Evolutionary conservation across 495 filamentous ascomycete genomes (phyloP), one percentile per base, ranked within the genome.

Genomic region (Daldinia caldariorum): DNA sequence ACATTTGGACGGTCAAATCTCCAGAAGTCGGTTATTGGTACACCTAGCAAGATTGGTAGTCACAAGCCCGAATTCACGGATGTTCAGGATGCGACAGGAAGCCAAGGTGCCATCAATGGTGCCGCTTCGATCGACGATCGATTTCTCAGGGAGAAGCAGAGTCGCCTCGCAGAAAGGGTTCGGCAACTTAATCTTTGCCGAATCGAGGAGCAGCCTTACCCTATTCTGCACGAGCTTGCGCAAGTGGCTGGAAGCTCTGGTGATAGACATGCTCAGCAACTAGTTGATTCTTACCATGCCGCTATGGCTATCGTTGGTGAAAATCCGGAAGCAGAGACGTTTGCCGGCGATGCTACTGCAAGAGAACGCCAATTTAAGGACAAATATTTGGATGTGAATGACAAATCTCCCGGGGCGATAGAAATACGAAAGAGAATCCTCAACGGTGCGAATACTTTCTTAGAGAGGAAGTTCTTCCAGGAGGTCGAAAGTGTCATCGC

Each of bases 11-110:
- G 88, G 18, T 92, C 92, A 26, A 85, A 79, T 45, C 74, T 93
- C 72, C 88, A 92, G 62, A 91, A 88, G 69, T 96, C 94, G 13
- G 90, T 97, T 31, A 92, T 97, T 76, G 94, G 94, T 18, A 87
- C 88, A 41, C 90, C 92, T 14, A 87, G 83, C 39, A 82, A 83
- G 65, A 86, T 91, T 49, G 78, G 83, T 73, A 58, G 82, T 63
- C 79, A 87, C 63, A 84, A 87, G 56, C 74, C 86, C 67, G 73
- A 83, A 49, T 94, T 94, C 73, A 85, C 88, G 8, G 91, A 94
- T 73, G 83, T 89, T 0, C 83, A 86, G 35, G 87, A 91, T 50
- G 83, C 85, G 31, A 78, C 81, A 61, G 82, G 83, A 45, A 72
- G 74, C n/a, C 70, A 78, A 22, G 73, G 81, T 51, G 70, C 80